phyloP scores from a whole-genome alignment of 495 filamentous ascomycete species.

The Tirmania nivea region DNA sequence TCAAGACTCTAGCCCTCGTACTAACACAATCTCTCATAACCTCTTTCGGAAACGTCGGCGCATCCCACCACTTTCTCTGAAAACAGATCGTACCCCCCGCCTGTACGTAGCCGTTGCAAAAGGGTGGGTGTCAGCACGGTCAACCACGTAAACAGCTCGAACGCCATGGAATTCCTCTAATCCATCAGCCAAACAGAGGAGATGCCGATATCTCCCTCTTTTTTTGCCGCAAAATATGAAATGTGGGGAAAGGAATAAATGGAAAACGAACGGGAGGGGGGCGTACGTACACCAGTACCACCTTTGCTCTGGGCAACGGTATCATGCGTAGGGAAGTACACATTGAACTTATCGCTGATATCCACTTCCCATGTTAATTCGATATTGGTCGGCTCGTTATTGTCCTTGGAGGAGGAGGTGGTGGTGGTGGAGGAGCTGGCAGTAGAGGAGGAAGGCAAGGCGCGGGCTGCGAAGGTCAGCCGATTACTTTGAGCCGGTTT shows the following conservation, averaged over 20 bases:
- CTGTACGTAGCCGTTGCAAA: background rate
- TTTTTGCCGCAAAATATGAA: no score
- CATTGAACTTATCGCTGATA: conserved; percentile 34
- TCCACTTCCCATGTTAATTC: conserved; percentile 18
- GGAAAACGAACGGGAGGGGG: background rate
- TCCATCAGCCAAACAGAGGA: no score
- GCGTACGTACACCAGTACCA: conserved; percentile 21
- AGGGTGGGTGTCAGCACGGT: no score
- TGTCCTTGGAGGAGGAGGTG: background rate
- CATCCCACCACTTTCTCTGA: conserved; percentile 42
- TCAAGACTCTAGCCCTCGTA: conserved; percentile 31
- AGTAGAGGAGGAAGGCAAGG: background rate
- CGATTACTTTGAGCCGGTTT: background rate
- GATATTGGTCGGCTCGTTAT: background rate
- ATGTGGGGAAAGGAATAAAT: conserved; percentile 13
- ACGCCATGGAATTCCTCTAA: no score
- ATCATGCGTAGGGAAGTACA: conserved; percentile 64
- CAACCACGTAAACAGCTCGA: no score
- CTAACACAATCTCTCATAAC: conserved; percentile 56
- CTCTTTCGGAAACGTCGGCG: conserved; percentile 41
- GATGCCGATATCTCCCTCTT: no score
- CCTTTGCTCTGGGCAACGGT: conserved; percentile 46
- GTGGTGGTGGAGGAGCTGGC: background rate
- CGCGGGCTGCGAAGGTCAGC: background rate
- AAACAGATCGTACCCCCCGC: conserved; percentile 64